Percentiles rank a stretch among this genome's conserved stretches.
Evolutionary conservation across 768 basidiomycete species (phyloP).

Genomic region (Termitomyces eurrhizus): DNA sequence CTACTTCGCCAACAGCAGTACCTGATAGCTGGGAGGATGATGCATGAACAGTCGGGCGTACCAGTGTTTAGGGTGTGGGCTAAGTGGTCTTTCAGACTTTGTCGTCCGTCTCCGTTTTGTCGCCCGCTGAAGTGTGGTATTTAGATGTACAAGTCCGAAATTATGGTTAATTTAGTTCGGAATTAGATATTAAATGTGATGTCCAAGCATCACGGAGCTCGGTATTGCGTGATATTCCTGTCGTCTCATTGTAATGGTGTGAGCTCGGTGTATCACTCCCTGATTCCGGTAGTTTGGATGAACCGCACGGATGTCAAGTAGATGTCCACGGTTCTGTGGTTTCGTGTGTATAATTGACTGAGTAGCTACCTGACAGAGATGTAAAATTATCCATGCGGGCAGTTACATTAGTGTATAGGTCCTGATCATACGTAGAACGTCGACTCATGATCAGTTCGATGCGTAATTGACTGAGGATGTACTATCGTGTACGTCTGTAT

Average conservation of each 20-base stretch:
- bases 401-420: no score
- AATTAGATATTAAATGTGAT: no score
- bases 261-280: background rate
- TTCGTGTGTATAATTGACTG: no score
- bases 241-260: background rate
- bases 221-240: background rate
- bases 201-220: background rate
- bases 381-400: no score
- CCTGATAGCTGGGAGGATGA: slow-evolving; percentile 36
- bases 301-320: background rate
- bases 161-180: background rate
- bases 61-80: background rate
- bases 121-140: background rate
- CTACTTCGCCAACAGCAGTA: slow-evolving; percentile 19
- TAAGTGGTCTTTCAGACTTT: background rate
- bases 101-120: background rate
- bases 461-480: no score
- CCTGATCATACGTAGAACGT: no score
- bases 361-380: no score
- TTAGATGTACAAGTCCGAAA: background rate
- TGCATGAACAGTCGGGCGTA: slow-evolving; percentile 1
- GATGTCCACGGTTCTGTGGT: no score
- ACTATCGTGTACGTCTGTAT: no score
- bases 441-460: no score
- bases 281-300: background rate